phyloP scores from a whole-genome alignment of 2,329 filamentous ascomycete species.

The Nemania diffusa region DNA sequence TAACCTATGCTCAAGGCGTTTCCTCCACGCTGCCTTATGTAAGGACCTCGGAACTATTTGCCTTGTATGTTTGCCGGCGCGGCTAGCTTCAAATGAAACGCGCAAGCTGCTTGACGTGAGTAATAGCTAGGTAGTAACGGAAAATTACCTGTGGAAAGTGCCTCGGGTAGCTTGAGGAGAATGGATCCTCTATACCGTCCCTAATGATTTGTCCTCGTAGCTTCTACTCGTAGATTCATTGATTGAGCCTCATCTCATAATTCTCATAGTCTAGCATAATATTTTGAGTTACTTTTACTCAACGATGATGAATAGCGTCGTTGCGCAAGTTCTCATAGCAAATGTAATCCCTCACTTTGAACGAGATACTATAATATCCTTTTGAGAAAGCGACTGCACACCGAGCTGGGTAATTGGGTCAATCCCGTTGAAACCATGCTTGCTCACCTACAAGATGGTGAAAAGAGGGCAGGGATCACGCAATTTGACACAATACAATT shows the following conservation, averaged over 20 bases:
- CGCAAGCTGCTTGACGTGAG: background rate
- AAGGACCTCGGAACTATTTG: background rate
- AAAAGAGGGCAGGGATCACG: background rate
- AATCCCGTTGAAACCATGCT: background rate
- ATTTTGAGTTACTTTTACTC: background rate
- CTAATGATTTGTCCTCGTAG: background rate
- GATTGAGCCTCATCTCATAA: background rate
- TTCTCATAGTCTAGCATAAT: background rate
- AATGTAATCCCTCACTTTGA: background rate
- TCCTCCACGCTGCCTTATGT: background rate
- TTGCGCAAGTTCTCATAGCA: background rate
- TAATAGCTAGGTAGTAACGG: background rate
- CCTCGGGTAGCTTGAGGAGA: background rate
- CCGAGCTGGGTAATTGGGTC: background rate
- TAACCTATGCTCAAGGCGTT: background rate
- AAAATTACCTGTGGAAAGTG: background rate
- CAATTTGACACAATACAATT: background rate
- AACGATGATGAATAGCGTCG: background rate
- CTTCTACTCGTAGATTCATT: background rate
- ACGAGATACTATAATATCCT: background rate
- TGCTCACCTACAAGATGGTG: background rate
- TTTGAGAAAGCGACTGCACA: background rate
- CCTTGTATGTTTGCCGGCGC: background rate
- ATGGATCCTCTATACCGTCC: background rate
- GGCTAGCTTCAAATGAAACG: background rate